A percentile compares a stretch with the other conserved stretches of the same genome.
These are phyloP conservation scores for Polyporus tsugae DNA, from an alignment of 1,284 basidiomycete genomes.

Conservation along the genomic window DNA sequence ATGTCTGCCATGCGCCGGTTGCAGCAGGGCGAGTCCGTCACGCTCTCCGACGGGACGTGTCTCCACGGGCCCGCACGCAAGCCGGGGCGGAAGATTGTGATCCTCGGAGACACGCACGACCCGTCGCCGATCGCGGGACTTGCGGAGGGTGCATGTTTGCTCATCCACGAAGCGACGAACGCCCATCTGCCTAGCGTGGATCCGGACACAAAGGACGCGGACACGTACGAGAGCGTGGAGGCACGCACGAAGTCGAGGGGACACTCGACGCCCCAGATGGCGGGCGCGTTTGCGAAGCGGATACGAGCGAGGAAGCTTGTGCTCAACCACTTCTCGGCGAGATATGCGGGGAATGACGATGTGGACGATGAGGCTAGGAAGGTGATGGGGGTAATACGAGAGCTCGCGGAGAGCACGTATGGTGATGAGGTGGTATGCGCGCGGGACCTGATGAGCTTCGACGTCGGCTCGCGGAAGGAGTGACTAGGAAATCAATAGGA, in stretches of 20 bases:
- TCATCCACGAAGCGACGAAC: conserved; percentile 92
- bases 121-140: conserved; percentile 69
- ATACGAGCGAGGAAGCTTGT: conserved; percentile 74
- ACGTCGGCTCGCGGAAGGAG: conserved; percentile 49
- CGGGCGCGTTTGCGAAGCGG: conserved; percentile 80
- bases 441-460: conserved; percentile 75
- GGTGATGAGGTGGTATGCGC: conserved; percentile 67
- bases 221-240: conserved; percentile 71
- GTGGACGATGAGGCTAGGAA: conserved; percentile 53
- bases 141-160: conserved; percentile 68
- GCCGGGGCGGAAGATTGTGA: conserved; percentile 77
- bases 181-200: conserved; percentile 82
- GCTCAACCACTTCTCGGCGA: conserved; percentile 87
- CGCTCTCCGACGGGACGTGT: conserved; percentile 82
- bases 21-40: conserved; percentile 74
- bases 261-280: conserved; percentile 94
- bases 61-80: conserved; percentile 76
- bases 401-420: conserved; percentile 62
- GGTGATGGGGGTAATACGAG: conserved; percentile 69
- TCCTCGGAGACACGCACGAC: conserved; percentile 86
- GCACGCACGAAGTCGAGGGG: conserved; percentile 80
- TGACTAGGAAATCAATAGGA: conserved; percentile 14
- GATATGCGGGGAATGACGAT: conserved; percentile 51
- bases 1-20: conserved; percentile 76
- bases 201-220: conserved; percentile 59